Evolutionary conservation across 2,329 filamentous ascomycete genomes (phyloP).

Genomic region (Fusarium domesticum): DNA sequence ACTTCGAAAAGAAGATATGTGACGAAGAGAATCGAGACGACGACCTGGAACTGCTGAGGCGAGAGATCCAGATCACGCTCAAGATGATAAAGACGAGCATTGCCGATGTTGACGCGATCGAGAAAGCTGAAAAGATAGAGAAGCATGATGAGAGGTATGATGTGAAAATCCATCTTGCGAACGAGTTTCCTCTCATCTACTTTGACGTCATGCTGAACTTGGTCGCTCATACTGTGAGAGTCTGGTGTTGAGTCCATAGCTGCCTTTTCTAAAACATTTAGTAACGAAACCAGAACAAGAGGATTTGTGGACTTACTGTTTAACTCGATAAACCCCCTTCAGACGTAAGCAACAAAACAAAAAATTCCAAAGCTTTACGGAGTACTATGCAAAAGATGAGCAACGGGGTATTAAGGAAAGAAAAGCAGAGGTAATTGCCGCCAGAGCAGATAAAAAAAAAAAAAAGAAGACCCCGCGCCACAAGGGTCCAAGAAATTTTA

Average conservation of each 20-base stretch:
- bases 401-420: not conserved
- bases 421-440: not conserved
- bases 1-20: constrained; percentile 62
- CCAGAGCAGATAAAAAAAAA: not conserved
- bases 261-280: too few relatives aligned
- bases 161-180: constrained; percentile 60
- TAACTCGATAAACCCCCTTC: too few relatives aligned
- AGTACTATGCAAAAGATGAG: too few relatives aligned
- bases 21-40: constrained; percentile 65
- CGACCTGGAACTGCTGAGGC: constrained; percentile 65
- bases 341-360: too few relatives aligned
- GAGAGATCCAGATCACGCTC: constrained; percentile 60
- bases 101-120: constrained; percentile 73
- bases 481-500: not conserved
- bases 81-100: constrained; percentile 64
- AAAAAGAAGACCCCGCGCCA: not conserved
- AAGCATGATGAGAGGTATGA: constrained; percentile 65
- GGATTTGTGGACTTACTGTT: too few relatives aligned
- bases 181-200: constrained; percentile 54
- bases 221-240: constrained; percentile 18
- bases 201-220: constrained; percentile 13
- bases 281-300: too few relatives aligned
- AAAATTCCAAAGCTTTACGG: too few relatives aligned
- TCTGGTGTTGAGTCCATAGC: constrained; percentile 10
- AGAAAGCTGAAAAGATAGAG: constrained; percentile 75